Percentiles rank a stretch among this genome's conserved stretches.
These are phyloP conservation scores for Phanerochaete sordida DNA, from an alignment of 768 basidiomycete genomes.

Conservation along the genomic window DNA sequence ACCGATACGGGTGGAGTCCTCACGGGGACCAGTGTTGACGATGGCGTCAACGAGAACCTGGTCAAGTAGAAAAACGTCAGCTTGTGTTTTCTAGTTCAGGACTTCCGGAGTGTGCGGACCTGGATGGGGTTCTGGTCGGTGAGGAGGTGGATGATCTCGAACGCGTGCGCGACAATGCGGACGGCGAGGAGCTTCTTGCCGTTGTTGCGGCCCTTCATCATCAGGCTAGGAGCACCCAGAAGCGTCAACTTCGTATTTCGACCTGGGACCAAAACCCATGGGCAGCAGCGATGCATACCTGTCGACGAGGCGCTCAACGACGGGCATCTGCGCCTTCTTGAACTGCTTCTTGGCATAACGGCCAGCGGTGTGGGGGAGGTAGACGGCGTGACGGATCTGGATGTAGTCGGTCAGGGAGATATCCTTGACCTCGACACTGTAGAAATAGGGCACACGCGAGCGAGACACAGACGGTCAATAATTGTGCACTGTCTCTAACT, in stretches of 20 bases:
- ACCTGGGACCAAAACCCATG: not conserved
- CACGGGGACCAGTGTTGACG: slow-evolving; percentile 98
- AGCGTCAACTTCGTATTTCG: not conserved
- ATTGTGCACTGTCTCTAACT: not conserved
- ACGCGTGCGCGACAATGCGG: slow-evolving; percentile 98
- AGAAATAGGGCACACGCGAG: not conserved
- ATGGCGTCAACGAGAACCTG: slow-evolving; percentile 97
- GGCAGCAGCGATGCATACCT: slow-evolving; percentile 49
- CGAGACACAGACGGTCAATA: not conserved
- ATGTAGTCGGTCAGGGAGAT: slow-evolving; percentile 99
- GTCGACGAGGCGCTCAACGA: slow-evolving; percentile 98
- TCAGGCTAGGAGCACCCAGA: slow-evolving; percentile 56
- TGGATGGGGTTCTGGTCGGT: slow-evolving; percentile 99
- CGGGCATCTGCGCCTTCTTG: slow-evolving; percentile 99
- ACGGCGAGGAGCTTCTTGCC: slow-evolving; percentile 99
- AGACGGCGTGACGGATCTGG: slow-evolving; percentile 97
- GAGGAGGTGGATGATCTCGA: slow-evolving; percentile 99
- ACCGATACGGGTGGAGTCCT: slow-evolving; percentile 99
- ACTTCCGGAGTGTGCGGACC: slow-evolving; percentile 40
- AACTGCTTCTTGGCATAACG: slow-evolving; percentile 99
- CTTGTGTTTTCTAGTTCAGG: not conserved
- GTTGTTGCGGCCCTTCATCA: slow-evolving; percentile 99
- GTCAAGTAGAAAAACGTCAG: not conserved
- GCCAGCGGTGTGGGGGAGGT: slow-evolving; percentile 97
- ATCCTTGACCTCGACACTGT: slow-evolving; percentile 96